Percentiles rank a stretch among this genome's conserved stretches.
phyloP scores from a whole-genome alignment of 2,329 filamentous ascomycete species.

The Colletotrichum tofieldiae region DNA sequence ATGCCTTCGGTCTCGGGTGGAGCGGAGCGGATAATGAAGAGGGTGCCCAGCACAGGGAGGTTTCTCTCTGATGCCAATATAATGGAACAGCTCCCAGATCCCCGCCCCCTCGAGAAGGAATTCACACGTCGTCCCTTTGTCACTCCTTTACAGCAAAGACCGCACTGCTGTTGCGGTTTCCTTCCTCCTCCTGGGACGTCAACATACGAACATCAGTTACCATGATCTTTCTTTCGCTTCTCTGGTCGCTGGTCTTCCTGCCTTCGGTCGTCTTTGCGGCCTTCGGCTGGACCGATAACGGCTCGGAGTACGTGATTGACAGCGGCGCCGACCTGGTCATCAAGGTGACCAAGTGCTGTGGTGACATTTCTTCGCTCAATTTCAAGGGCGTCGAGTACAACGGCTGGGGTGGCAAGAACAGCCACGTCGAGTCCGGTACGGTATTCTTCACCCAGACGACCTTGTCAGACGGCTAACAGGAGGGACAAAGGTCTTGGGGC shows the following conservation, averaged over 20 bases:
- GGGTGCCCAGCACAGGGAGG: not conserved
- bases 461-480: not conserved
- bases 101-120: not conserved
- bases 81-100: not conserved
- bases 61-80: conserved; percentile 6
- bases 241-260: conserved; percentile 49
- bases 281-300: conserved; percentile 58
- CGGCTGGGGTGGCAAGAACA: conserved; percentile 50
- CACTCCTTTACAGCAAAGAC: conserved; percentile 18
- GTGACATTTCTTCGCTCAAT: conserved; percentile 54
- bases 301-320: conserved; percentile 57
- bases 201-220: not conserved
- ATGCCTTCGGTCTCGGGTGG: conserved; percentile 1
- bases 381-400: conserved; percentile 53
- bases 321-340: conserved; percentile 52
- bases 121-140: conserved; percentile 12
- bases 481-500: conserved; percentile 48
- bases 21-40: conserved; percentile 24
- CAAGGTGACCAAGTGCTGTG: conserved; percentile 53
- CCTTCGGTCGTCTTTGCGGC: conserved; percentile 52
- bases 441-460: not conserved
- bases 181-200: too few species aligned
- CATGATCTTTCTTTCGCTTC: conserved; percentile 49
- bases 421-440: conserved; percentile 48
- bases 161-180: conserved; percentile 23